Base-by-base conservation (phyloP, 83 land plant genomes). In the Picea engelmannii region DNA sequence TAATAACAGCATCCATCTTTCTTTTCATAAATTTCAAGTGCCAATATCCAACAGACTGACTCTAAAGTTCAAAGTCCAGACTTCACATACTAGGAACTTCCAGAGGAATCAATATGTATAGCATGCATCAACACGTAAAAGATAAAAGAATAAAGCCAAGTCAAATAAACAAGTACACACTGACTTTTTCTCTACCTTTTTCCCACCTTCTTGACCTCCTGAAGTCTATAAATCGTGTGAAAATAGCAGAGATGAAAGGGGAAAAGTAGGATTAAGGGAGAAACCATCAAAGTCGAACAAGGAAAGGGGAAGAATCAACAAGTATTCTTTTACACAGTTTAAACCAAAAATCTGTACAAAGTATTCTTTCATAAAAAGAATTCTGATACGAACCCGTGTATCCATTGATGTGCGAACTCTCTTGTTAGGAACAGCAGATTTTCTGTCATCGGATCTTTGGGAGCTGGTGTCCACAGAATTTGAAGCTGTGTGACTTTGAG, bases 341-440 rank as follows among this genome's bases (percentile, higher is more conserved):
- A 23, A 23, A 27, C 77, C 8, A 74, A 74, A 74, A 44, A 38
- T 31, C n/a, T 4, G 8, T 38, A 31, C 40, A 38, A 16, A 74
- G 74, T 24, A 42, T 21, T 18, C 0, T 20, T 62, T 78, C 16
- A n/a, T 8, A 47, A 49, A 49, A 42, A 47, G 23, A 38, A 27
- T 79, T 79, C 69, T 38, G 49, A 60, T 65, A 87, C 96, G 66
- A 85, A 97, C 99, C 95, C 99, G 88, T 75, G 82, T 86, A 83
- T 96, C 99, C 55, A 97, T 80, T 64, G 99, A 92, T n/a, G 99
- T 89, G 11, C 98, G 95, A 70, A 93, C 82, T 40, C 98, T 90
- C 83, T 88, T 97, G 82, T 91, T 97, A 35, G 90, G 87, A 83
- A 88, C 85, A 59, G 76, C 85, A 85, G 80, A 85, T 78, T 94